Conservation (phyloP, 805 yeast species). For the Teunomyces cretensis region DNA sequence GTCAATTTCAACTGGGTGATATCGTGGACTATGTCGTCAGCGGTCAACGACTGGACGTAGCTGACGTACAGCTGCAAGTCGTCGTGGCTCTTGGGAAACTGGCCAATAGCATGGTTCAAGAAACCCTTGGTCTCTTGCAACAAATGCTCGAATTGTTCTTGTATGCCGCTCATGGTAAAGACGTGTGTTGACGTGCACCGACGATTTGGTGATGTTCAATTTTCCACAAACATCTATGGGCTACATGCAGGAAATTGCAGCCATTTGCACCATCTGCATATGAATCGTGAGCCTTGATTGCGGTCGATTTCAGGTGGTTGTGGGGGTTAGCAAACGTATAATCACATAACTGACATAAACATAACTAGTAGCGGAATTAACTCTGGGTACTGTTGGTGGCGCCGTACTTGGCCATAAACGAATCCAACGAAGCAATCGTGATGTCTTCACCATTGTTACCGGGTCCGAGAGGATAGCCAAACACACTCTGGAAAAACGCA, state of each 20-base stretch:
- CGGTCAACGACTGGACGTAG: conserved; percentile 9
- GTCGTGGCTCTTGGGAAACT: conserved; percentile 7
- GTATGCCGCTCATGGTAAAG: not conserved
- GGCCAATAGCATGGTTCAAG: conserved; percentile 7
- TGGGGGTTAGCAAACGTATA: no score
- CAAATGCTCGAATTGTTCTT: not conserved
- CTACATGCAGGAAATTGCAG: not conserved
- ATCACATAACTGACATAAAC: no score
- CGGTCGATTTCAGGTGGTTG: no score
- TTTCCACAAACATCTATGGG: not conserved
- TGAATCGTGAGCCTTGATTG: no score
- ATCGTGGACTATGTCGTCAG: conserved; percentile 29
- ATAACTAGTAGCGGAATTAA: no score
- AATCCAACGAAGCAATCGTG: not conserved
- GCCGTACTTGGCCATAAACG: not conserved
- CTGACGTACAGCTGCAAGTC: conserved; percentile 14
- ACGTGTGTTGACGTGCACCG: not conserved
- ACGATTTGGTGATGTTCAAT: not conserved
- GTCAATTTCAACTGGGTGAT: conserved; percentile 28
- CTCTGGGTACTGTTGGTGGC: not conserved
- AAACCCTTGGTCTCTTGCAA: not conserved
- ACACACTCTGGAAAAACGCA: not conserved
- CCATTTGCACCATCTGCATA: not conserved
- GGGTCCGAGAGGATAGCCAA: not conserved
- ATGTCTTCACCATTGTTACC: not conserved